Conservation (phyloP, 768 basidiomycete species). For the Amanita jacksonii region DNA sequence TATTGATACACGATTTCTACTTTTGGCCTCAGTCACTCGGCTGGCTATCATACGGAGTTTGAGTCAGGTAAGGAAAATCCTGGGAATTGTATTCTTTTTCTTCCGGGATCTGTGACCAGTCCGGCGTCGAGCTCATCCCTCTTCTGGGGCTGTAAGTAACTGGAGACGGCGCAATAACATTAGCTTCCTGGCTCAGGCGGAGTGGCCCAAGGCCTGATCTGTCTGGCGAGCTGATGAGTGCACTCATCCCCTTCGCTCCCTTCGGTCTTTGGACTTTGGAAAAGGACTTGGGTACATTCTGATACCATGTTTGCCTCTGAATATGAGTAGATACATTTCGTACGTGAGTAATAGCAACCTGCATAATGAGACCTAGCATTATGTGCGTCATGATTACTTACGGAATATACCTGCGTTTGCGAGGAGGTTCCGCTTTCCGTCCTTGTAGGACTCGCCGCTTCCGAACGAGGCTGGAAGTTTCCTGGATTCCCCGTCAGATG, state of each 20-base stretch:
- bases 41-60: constrained; percentile 47
- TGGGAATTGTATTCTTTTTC: constrained; percentile 14
- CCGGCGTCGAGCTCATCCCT: background rate
- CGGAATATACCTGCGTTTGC: background rate
- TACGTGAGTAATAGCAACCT: background rate
- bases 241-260: background rate
- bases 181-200: background rate
- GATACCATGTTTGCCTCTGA: constrained; percentile 26
- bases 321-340: constrained; percentile 11
- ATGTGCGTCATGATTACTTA: background rate
- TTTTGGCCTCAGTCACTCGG: constrained; percentile 8
- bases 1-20: background rate
- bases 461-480: background rate
- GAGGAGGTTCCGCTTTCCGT: background rate
- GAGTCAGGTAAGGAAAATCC: constrained; percentile 35
- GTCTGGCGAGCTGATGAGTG: background rate
- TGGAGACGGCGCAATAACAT: no score
- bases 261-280: background rate
- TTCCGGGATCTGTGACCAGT: constrained; percentile 3
- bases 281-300: constrained; percentile 11
- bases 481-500: constrained; percentile 34
- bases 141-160: background rate
- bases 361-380: background rate
- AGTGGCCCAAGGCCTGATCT: background rate
- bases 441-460: background rate